Evolutionary conservation across 345 rosid species (phyloP).

Genomic region (Physaria fendleri): DNA sequence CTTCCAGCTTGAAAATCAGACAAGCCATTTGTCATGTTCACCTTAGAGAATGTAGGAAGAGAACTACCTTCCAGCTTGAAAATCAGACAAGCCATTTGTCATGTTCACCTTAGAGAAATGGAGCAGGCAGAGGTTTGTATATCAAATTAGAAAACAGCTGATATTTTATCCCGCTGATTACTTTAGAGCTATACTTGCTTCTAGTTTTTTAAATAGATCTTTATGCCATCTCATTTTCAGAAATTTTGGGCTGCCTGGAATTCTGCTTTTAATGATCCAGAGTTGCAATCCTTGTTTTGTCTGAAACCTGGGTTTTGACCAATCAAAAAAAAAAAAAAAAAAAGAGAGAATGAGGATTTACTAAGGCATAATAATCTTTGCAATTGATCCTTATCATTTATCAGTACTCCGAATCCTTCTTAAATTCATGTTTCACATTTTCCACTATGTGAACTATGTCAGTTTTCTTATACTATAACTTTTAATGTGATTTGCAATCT

Average conservation of each 20-base stretch:
- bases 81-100: no score
- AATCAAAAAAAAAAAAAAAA: no score
- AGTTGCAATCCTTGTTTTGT: constrained; percentile 2
- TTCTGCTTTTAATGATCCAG: neutral
- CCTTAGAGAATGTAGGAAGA: no score
- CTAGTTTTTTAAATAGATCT: neutral
- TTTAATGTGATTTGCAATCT: neutral
- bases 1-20: constrained; percentile 58
- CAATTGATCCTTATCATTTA: neutral
- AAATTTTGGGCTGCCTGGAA: neutral
- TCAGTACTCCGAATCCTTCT: neutral
- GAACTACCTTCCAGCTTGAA: no score
- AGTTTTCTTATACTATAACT: neutral
- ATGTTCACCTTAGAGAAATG: no score
- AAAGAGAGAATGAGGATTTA: neutral
- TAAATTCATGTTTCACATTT: constrained; percentile 7
- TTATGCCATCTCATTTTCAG: constrained; percentile 1
- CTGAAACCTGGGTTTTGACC: neutral
- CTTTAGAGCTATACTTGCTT: neutral
- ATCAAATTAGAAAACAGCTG: neutral
- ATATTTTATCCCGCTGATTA: neutral
- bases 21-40: constrained; percentile 78
- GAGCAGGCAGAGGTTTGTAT: constrained; percentile 80
- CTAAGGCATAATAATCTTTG: neutral
- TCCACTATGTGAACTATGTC: constrained; percentile 1